Base-by-base conservation (phyloP, 768 basidiomycete genomes). In the Phylloporus sp. region DNA sequence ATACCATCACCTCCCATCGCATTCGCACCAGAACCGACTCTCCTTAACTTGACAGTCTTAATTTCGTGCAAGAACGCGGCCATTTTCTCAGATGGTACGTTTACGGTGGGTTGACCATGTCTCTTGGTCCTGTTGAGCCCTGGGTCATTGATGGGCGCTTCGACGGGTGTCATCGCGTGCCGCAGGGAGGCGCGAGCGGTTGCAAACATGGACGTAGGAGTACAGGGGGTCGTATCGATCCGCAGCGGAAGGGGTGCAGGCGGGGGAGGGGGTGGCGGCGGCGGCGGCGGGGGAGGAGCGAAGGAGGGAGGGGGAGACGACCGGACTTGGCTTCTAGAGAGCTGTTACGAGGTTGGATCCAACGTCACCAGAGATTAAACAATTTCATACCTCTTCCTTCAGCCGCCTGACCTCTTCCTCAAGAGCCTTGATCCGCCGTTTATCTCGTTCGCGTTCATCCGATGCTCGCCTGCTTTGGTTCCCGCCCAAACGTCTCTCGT, bases 11-110 rank as follows among this genome's bases (percentile, higher is more conserved):
- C 60, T 2, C 60, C 60, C 55, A 56, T 53, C 15, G 10, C 42
- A 40, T 53, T 59, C 31, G 8, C 0, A 31, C 60, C 62, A n/a
- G 67, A 64, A 35, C 68, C 67, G 0, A 85, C 80, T 65, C 80
- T 88, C 55, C 79, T 77, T 45, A 91, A 60, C 43, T 84, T 74
- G 23, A 82, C 85, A 1, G 79, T 85, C 73, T 89, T 91, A 76
- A 91, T 82, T 65, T 91, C 89, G 6, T 71, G 82, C 55, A 91
- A 67, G 60, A 91, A 91, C 1, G 84, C 87, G 0, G 85, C 85
- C 86, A 91, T 89, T 65, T 91, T 87, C 54, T 91, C 89, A 2
- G 84, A 77, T 0, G 86, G 78, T 10, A 91, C 75, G n/a, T 85
- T 85, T 11, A 90, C 73, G 0, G 85, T 81, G 0, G 88, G 84